Evolutionary conservation across 768 basidiomycete genomes (phyloP).

Genomic region (Podaxis rugospora): DNA sequence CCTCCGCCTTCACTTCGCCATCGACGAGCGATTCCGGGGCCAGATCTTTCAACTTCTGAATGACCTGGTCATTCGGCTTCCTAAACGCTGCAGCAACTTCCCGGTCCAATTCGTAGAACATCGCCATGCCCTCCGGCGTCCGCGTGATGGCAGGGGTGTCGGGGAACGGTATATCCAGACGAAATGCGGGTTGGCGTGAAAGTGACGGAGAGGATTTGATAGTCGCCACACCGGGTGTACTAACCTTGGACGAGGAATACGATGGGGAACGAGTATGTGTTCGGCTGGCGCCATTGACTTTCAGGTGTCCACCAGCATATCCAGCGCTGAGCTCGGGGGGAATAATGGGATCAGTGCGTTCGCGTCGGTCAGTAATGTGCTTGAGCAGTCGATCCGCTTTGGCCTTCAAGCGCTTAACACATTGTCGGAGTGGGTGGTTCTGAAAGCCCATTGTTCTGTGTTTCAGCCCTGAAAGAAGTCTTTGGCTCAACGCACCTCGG

Average conservation of each 20-base stretch:
- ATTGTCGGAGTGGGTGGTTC: slow-evolving; percentile 85
- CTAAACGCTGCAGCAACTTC: slow-evolving; percentile 32
- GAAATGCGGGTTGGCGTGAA: slow-evolving; percentile 5
- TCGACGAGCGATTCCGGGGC: slow-evolving; percentile 28
- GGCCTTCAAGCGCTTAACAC: slow-evolving; percentile 72
- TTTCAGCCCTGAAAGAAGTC: not conserved
- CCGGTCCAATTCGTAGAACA: slow-evolving; percentile 56
- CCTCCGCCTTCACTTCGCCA: slow-evolving; percentile 30
- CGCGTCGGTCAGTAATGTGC: slow-evolving; percentile 86
- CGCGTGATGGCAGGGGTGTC: slow-evolving; percentile 69
- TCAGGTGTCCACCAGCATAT: slow-evolving; percentile 27
- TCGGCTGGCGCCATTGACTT: slow-evolving; percentile 37
- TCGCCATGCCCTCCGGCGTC: slow-evolving; percentile 69
- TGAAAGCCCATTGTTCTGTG: slow-evolving; percentile 24
- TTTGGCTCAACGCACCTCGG: slow-evolving; percentile 62
- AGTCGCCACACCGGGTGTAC: slow-evolving; percentile 26
- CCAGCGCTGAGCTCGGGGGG: slow-evolving; percentile 39
- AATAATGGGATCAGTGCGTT: slow-evolving; percentile 68
- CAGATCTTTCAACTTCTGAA: slow-evolving; percentile 32
- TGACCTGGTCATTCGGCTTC: slow-evolving; percentile 15
- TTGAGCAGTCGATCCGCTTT: slow-evolving; percentile 85
- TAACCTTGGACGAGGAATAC: slow-evolving; percentile 20
- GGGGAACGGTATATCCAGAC: slow-evolving; percentile 46
- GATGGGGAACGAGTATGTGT: slow-evolving; percentile 37
- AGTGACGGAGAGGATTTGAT: slow-evolving; percentile 22